Base-by-base conservation (phyloP, 176 grass and related monocot species). In the Phragmites australis region DNA sequence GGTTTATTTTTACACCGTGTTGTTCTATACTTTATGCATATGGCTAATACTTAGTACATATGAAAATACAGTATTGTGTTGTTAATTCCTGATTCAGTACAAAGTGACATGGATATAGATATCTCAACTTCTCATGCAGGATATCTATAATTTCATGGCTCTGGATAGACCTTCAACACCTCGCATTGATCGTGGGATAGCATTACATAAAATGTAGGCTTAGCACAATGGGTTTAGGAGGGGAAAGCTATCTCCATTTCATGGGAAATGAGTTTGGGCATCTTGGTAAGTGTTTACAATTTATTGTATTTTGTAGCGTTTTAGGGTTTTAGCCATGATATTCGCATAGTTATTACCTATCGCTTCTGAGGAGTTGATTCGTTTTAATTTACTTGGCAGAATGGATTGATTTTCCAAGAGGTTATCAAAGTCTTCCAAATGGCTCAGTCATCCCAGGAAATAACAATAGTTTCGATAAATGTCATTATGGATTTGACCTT, bases 251-350 rank as follows among this genome's bases (percentile, higher is more conserved):
- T 88, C 90, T 99, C 70, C 95, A 99, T 70, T 99, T 96, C 66
- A 99, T 99, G 93, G 96, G 97, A 74, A 99, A 99, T 86, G 97
- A 99, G 82, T 99, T 99, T 79, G 97, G 97, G 41, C 97, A 99
- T 93, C 97, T 93, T 70, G 95, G 95, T 95, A 83, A 91, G 95
- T 89, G 77, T 92, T 89, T 85, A 86, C 78, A 84, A 59, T 79
- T 88, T 75, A 83, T 89, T 84, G 29, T 29, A 58, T 78, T 37
- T 54, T 83, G 48, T 18, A 15, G 9, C 30, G 31, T 77, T 37
- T 62, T 31, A 17, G 8, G 15, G 17, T 86, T 76, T 55, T 65
- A 51, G 32, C 68, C 21, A 72, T 63, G 25, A 40, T 22, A 19
- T 52, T 21, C 32, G 15, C 25, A 9, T 51, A 19, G 10, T 39